Evolutionary conservation across 2,329 filamentous ascomycete species (phyloP).

Genomic region (Clonostachys sp.): DNA sequence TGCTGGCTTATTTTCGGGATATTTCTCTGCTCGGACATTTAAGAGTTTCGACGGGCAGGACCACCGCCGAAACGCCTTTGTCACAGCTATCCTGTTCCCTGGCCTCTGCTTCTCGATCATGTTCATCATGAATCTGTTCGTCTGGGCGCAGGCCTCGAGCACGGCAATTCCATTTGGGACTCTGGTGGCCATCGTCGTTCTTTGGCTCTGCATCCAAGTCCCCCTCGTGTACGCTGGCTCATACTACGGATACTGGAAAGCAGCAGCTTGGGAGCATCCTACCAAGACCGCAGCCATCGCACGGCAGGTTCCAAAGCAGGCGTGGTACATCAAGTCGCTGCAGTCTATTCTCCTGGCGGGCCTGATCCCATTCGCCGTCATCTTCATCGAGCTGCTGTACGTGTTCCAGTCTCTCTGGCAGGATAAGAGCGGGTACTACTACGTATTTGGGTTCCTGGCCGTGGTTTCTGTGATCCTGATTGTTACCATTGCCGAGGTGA

Average conservation of each 20-base stretch:
- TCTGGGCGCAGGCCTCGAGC: constrained; percentile 85
- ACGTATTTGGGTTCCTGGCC: constrained; percentile 81
- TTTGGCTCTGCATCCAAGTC: constrained; percentile 84
- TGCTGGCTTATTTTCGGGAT: constrained; percentile 79
- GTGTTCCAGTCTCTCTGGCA: constrained; percentile 86
- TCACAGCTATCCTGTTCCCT: constrained; percentile 75
- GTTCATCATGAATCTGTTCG: constrained; percentile 81
- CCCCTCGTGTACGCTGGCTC: constrained; percentile 79
- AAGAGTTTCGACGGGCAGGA: constrained; percentile 74
- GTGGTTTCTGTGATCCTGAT: constrained; percentile 69
- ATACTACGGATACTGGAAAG: constrained; percentile 68
- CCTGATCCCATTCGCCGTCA: constrained; percentile 77
- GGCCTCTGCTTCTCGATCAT: constrained; percentile 70
- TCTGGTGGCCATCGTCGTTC: constrained; percentile 63
- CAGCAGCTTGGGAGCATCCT: constrained; percentile 72
- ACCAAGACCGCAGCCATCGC: constrained; percentile 70
- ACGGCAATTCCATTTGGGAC: constrained; percentile 83
- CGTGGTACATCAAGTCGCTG: constrained; percentile 69
- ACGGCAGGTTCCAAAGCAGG: constrained; percentile 64
- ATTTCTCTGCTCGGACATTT: constrained; percentile 80
- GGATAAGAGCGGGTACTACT: constrained; percentile 89
- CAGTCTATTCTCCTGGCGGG: constrained; percentile 68
- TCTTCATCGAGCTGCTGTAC: constrained; percentile 84
- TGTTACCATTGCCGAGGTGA: constrained; percentile 76
- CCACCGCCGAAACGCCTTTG: constrained; percentile 71